Percentiles rank a stretch among this genome's conserved stretches.
These are phyloP conservation scores for Cymbidium sinense DNA, from an alignment of 106 monocot genomes.

Conservation along the genomic window DNA sequence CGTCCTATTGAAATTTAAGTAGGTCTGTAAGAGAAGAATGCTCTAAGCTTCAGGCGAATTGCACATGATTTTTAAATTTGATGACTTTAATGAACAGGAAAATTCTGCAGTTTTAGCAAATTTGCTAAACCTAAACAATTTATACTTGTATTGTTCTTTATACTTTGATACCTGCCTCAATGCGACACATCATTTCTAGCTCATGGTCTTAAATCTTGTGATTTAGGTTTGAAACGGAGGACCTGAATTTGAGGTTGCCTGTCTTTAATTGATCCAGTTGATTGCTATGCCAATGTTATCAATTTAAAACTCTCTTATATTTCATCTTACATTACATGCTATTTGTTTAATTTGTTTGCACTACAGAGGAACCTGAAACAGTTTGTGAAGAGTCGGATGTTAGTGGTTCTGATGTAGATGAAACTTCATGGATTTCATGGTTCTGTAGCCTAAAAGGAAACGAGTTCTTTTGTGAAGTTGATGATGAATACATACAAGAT, in stretches of 20 bases:
- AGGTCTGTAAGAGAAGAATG: neutral
- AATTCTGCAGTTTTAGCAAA: neutral
- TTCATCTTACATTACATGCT: neutral
- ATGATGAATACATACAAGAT: constrained; percentile 56
- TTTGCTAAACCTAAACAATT: neutral
- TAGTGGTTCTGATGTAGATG: constrained; percentile 47
- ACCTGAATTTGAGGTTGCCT: neutral
- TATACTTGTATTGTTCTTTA: neutral
- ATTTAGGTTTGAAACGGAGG: neutral
- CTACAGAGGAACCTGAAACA: constrained; percentile 34
- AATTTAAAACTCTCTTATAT: neutral
- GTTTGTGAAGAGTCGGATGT: constrained; percentile 50
- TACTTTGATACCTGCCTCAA: neutral
- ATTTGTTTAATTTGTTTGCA: neutral
- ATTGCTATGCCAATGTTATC: neutral
- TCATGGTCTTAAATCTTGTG: neutral
- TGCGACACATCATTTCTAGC: neutral
- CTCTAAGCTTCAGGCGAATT: neutral
- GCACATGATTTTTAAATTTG: neutral
- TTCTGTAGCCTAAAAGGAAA: constrained; percentile 47
- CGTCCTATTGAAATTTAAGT: neutral
- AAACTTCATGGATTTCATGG: constrained; percentile 57
- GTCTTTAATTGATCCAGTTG: neutral
- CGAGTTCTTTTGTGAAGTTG: constrained; percentile 61
- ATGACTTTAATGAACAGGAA: neutral